Base-by-base conservation (phyloP, 345 rosid genomes). In the Linum trigynum region DNA sequence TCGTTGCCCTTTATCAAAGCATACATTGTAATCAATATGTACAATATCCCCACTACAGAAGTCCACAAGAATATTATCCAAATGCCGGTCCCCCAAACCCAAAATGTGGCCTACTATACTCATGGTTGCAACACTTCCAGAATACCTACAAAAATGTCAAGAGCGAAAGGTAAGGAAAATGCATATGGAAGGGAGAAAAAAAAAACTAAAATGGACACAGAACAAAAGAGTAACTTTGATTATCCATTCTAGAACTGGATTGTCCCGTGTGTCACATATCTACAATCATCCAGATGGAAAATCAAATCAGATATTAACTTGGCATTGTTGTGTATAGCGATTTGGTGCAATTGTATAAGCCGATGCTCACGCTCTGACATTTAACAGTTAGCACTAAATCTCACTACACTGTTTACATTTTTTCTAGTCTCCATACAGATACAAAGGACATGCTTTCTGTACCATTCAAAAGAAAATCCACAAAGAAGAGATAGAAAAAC, bases 41-140 rank as follows among this genome's bases (percentile, higher is more conserved):
- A 91, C 87, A 35, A 91, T 83, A 78, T 91, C 98, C 80, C 96
- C 98, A 74, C 83, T 88, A 68, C 83, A 81, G 77, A 88, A 88
- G 80, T 91, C 96, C 72, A 91, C 77, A 59, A 91, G 94, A 78
- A 91, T 86, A 75, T 91, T 91, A 76, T 91, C 98, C 77, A 88
- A 82, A 81, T 88, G 98, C 75, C 98, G 85, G 72, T 91, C 98
- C 14, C 98, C 96, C 35, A 91, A 83, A 70, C 98, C 98, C 50
- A 91, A 78, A 78, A 91, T 79, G 78, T 91, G 94, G 64, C 98
- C 98, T 51, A 88, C 96, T 76, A 91, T 88, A 74, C 98, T 91
- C 98, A 88, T 91, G 72, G 94, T 91, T 60, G 98, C 98, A 75
- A 91, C 84, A 71, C 90, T 91, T 72, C 91, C 88, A 65, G 94